A percentile compares a stretch with the other conserved stretches of the same genome.
Conservation (phyloP, 2,329 filamentous ascomycete genomes). For the Aspergillus piperis region DNA sequence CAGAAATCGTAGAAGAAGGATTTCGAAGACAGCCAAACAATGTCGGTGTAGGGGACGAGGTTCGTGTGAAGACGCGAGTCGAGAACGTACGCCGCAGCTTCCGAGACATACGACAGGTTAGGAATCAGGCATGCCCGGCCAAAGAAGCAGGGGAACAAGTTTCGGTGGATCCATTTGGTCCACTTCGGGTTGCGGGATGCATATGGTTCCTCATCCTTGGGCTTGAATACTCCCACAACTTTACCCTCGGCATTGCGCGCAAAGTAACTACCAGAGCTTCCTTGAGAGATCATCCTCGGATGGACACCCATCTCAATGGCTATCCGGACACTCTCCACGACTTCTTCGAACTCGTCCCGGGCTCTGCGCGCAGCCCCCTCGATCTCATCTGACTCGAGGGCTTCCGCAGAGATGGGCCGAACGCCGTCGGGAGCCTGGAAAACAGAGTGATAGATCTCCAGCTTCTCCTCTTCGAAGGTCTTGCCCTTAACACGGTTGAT, state of each 20-base stretch:
- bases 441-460: conserved; percentile 97
- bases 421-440: conserved; percentile 92
- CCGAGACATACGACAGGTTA: conserved; percentile 95
- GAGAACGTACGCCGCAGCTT: conserved; percentile 93
- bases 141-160: conserved; percentile 96
- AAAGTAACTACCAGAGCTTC: conserved; percentile 97
- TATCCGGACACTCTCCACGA: conserved; percentile 84
- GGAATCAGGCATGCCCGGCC: conserved; percentile 93
- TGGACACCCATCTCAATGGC: conserved; percentile 91
- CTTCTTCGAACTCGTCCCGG: conserved; percentile 78
- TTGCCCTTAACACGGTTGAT: conserved; percentile 74
- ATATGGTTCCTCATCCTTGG: conserved; percentile 98
- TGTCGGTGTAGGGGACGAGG: conserved; percentile 93
- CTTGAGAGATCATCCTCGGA: conserved; percentile 93
- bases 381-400: conserved; percentile 61
- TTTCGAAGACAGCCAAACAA: conserved; percentile 91
- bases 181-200: conserved; percentile 96
- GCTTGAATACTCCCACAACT: conserved; percentile 97
- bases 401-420: conserved; percentile 74
- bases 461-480: conserved; percentile 74
- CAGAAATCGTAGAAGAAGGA: conserved; percentile 98
- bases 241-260: conserved; percentile 88
- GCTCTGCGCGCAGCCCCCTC: conserved; percentile 66
- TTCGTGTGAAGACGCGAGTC: conserved; percentile 87
- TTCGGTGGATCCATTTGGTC: conserved; percentile 99